Percentiles rank a stretch among this genome's conserved stretches.
phyloP scores from a whole-genome alignment of 176 grass and related monocot species.

The Microstegium vimineum region DNA sequence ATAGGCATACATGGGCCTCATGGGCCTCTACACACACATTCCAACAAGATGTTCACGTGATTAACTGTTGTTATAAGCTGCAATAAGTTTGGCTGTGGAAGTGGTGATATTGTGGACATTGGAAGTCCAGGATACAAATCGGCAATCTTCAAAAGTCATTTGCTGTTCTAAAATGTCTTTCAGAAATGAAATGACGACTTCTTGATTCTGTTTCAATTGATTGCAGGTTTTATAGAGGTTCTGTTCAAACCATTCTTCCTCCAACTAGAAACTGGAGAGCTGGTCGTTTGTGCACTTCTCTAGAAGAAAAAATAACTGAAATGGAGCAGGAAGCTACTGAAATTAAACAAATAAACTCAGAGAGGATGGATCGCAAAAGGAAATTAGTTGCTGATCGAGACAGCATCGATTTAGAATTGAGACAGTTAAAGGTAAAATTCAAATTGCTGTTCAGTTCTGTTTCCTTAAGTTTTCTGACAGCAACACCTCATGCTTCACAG shows the following conservation, averaged over 20 bases:
- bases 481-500: conserved; percentile 33
- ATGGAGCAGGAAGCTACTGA: conserved; percentile 43
- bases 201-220: conserved; percentile 9
- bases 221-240: conserved; percentile 65
- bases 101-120: background rate
- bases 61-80: background rate
- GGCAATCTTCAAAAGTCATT: background rate
- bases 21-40: too few species aligned
- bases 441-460: background rate
- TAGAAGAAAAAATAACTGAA: conserved; percentile 59
- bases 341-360: conserved; percentile 36
- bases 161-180: background rate
- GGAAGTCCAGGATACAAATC: background rate
- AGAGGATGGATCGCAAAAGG: conserved; percentile 31
- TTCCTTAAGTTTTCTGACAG: background rate
- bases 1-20: too few species aligned
- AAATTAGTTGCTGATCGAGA: conserved; percentile 19
- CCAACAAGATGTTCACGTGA: background rate
- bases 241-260: conserved; percentile 69
- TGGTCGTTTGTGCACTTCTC: conserved; percentile 64
- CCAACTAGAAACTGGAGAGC: conserved; percentile 39
- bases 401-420: conserved; percentile 29
- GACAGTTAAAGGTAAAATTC: conserved; percentile 62
- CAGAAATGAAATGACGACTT: background rate
- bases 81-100: background rate